Conservation (phyloP, 306 rosid genomes). For the Cucurbita moschata region DNA sequence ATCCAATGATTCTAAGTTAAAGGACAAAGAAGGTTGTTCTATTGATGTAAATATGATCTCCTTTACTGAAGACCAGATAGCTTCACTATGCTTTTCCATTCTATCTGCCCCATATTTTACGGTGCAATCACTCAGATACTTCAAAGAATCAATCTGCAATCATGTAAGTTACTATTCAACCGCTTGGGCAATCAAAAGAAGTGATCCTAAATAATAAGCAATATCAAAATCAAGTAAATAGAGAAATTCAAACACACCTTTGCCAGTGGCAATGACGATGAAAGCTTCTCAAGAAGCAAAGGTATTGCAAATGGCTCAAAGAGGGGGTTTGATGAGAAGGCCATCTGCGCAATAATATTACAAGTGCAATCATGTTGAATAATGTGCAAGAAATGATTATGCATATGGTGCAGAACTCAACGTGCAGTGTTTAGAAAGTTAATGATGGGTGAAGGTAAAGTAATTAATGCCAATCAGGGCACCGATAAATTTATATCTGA, state of each 20-base stretch:
- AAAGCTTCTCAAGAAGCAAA: constrained; percentile 79
- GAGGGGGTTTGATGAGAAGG: constrained; percentile 61
- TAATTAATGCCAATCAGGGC: neutral
- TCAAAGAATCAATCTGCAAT: constrained; percentile 76
- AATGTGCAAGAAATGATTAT: neutral
- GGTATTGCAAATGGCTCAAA: constrained; percentile 82
- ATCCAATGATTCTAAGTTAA: constrained; percentile 23
- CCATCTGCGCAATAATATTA: constrained; percentile 41
- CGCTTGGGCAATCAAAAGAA: neutral
- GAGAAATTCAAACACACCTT: constrained; percentile 46
- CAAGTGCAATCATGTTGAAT: neutral
- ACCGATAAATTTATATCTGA: neutral
- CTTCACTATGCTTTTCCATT: constrained; percentile 47
- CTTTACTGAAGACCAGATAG: constrained; percentile 66
- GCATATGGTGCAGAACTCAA: neutral
- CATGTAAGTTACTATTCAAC: constrained; percentile 9
- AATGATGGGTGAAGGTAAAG: neutral
- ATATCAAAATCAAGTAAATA: constrained; percentile 1
- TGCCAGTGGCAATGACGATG: constrained; percentile 61
- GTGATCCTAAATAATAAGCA: neutral
- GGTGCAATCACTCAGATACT: constrained; percentile 56
- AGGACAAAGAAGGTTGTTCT: constrained; percentile 33
- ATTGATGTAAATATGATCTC: constrained; percentile 38
- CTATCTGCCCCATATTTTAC: constrained; percentile 67
- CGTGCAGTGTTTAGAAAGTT: neutral